Percentiles rank a stretch among this genome's conserved stretches.
phyloP scores from a whole-genome alignment of 1,284 basidiomycete species.

The Austroboletus niveus region DNA sequence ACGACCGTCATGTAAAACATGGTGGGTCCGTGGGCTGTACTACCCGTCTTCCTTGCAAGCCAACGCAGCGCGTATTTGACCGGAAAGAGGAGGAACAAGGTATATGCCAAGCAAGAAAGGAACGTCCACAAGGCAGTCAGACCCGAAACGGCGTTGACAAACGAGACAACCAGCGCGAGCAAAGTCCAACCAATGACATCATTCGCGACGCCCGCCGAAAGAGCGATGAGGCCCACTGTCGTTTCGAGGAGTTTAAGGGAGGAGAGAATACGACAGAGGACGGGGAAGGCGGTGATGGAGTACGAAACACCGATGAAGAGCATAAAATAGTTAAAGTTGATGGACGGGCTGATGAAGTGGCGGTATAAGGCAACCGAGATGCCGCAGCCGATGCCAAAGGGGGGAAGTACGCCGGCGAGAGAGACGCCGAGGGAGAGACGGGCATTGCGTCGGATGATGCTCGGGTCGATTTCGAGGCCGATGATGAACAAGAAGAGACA shows the following conservation, averaged over 20 bases:
- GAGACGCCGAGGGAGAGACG: conserved; percentile 46
- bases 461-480: conserved; percentile 86
- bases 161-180: conserved; percentile 83
- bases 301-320: conserved; percentile 92
- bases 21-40: conserved; percentile 75
- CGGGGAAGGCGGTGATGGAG: conserved; percentile 92
- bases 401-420: conserved; percentile 70
- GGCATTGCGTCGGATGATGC: conserved; percentile 55
- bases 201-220: conserved; percentile 93
- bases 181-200: conserved; percentile 79
- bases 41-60: conserved; percentile 78
- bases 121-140: conserved; percentile 80
- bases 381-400: conserved; percentile 84
- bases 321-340: conserved; percentile 84
- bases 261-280: conserved; percentile 87
- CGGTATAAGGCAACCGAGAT: conserved; percentile 81
- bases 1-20: conserved; percentile 78
- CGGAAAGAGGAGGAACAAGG: conserved; percentile 75
- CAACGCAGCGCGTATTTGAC: conserved; percentile 62
- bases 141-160: conserved; percentile 81
- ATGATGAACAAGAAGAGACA: conserved; percentile 92
- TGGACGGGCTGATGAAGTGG: conserved; percentile 65
- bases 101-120: conserved; percentile 80
- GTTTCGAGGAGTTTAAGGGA: conserved; percentile 86
- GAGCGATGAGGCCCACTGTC: conserved; percentile 88